These are phyloP conservation scores for Aureobasidium sp. DNA, from an alignment of 2,329 filamentous ascomycete genomes.

Conservation along the genomic window DNA sequence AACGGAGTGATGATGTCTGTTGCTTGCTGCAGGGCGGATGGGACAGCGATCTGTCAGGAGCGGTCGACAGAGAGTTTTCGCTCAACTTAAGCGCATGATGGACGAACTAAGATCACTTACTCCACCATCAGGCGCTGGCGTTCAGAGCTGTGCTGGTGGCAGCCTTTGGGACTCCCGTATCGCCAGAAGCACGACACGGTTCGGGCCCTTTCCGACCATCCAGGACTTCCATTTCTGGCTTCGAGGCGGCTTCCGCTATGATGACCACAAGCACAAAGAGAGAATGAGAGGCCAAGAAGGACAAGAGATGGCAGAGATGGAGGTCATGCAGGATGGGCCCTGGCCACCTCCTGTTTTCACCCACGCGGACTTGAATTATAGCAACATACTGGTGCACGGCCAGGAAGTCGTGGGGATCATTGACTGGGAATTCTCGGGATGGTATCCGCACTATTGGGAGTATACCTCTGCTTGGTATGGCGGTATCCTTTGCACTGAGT, in stretches of 20 bases:
- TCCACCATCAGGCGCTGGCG: neutral
- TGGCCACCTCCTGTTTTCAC: conserved; percentile 32
- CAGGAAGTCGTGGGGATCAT: conserved; percentile 38
- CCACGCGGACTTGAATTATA: conserved; percentile 40
- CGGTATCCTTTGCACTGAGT: conserved; percentile 30
- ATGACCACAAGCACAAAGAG: neutral
- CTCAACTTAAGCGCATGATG: neutral
- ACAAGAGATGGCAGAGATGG: neutral
- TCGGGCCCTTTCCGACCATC: neutral
- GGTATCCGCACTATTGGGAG: conserved; percentile 42
- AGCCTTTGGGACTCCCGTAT: neutral
- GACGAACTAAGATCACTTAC: neutral
- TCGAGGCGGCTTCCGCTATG: neutral
- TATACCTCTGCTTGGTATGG: conserved; percentile 33
- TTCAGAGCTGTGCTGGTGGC: neutral
- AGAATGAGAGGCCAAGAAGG: neutral
- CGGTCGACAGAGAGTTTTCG: no score
- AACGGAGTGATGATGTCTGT: no score
- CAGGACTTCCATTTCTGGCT: neutral
- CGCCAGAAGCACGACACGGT: neutral
- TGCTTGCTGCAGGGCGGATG: no score
- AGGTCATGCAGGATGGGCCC: neutral
- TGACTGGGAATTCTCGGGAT: conserved; percentile 41
- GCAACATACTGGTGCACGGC: no score
- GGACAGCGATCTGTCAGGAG: no score